Evolutionary conservation across 345 rosid species (phyloP), one percentile per base, ranked within the genome.

Genomic region (Melaleuca alternifolia): DNA sequence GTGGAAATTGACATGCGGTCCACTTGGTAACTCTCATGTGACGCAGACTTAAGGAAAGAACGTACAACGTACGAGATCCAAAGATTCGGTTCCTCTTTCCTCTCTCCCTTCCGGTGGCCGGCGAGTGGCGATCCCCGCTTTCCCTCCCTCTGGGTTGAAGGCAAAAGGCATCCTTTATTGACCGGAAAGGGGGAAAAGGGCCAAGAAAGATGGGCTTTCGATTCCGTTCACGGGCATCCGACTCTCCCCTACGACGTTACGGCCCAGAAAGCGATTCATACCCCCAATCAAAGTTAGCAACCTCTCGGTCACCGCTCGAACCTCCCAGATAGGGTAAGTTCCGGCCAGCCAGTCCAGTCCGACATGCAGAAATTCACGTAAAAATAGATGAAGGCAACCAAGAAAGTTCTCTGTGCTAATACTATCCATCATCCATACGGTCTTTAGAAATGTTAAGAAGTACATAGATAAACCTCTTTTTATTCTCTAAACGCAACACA

Each of bases 11-110:
- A 65, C 24, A 16, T 15, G 77, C 33, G 24, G 46, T 11, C 77
- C 77, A 1, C 46, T 16, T 16, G 33, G 11, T 41, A 65, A 65
- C 77, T 8, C 77, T 33, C 4, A 44, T 16, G 12, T 10, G 3
- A 65, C 30, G 6, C 1, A 46, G 9, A 11, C 1, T 1, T 1
- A 33, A 30, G 16, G 1, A 0, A 4, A 37, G 16, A 54, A 65
- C 46, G 4, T 18, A 30, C 46, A 16, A 65, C 46, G 77, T 65
- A 4, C 12, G 77, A 33, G 77, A 30, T 33, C 15, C 76, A 7
- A 62, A 44, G 20, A 62, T 30, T 5, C 44, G 76, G 15, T 62
- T 62, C 41, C 76, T 30, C 41, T 7, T 8, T 18, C 30, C 76
- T 61, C 41, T n/a, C 37, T n/a, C 7, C 15, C 21, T 65, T 11